Base-by-base conservation (phyloP, 768 basidiomycete genomes). In the Porpolomopsis calyptriformis region DNA sequence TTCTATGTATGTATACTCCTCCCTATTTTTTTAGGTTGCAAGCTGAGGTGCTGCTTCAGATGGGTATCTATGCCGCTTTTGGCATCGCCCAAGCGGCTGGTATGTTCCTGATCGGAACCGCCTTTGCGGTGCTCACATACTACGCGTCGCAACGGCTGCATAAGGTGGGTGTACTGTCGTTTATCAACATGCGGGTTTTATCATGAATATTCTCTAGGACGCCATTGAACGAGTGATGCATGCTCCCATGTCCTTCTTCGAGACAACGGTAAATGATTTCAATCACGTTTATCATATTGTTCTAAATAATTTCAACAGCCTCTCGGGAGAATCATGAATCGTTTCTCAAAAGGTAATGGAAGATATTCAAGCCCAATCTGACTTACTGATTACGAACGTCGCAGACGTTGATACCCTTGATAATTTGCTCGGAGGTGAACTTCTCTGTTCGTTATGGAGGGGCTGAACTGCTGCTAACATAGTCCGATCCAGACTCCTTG, bases 161-260 rank as follows among this genome's bases (percentile, higher is more conserved):
- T 56, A 69, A 63, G 49, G 80, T 77, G 36, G 25, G 71, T 1
- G 10, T 2, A 16, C n/a, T 5, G 43, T 23, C 38, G 12, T 2
- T 24, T 23, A 20, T 24, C 39, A 11, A 4, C 18, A 16, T 29
- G 10, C 29, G 5, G 10, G 14, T 2, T 33, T 16, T 39, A 22
- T 18, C 36, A 29, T 38, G 5, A 18, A 9, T 12, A 7, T 34
- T 41, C 39, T n/a, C 34, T 52, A 82, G 78, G 64, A 62, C 49
- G 79, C 85, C 4, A 74, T 86, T 45, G 63, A 68, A 6, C 76
- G 81, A 18, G 74, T 91, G 40, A 76, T 93, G 73, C 76, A 80
- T 58, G 86, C 88, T 0, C 89, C 89, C 0, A 90, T 88, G 82
- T 79, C 78, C 5, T 92, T 90, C 67, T 93, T 90, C 57, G 91